Evolutionary conservation across 768 basidiomycete genomes (phyloP).

Genomic region (Rhizopogon vinicolor): DNA sequence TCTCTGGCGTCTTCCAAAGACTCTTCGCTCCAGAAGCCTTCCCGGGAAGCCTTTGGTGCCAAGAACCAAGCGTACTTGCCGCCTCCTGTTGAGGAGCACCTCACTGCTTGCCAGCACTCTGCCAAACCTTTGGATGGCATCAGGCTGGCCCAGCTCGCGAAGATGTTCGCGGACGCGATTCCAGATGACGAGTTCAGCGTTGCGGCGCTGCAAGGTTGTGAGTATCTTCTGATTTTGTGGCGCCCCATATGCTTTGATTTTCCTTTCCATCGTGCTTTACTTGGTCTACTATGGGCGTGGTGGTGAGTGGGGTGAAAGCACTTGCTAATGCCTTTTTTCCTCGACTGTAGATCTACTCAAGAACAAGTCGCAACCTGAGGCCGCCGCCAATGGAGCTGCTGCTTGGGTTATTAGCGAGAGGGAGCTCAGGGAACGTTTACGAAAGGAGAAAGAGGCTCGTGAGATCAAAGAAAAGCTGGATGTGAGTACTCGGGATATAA

Average conservation of each 20-base stretch:
- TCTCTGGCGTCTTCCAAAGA: constrained; percentile 30
- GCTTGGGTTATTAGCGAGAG: constrained; percentile 76
- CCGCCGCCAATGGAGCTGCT: constrained; percentile 60
- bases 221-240: constrained; percentile 33
- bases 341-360: constrained; percentile 60
- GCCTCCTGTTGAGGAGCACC: constrained; percentile 58
- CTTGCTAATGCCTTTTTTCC: constrained; percentile 20
- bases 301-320: constrained; percentile 16
- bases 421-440: constrained; percentile 67
- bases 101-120: constrained; percentile 53
- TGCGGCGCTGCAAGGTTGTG: constrained; percentile 87
- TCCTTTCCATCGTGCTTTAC: constrained; percentile 10
- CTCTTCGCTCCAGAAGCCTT: constrained; percentile 12
- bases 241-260: constrained; percentile 6
- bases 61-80: constrained; percentile 59
- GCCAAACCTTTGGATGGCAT: constrained; percentile 61
- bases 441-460: constrained; percentile 68
- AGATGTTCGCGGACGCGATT: constrained; percentile 74
- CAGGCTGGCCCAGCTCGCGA: constrained; percentile 65
- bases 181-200: constrained; percentile 87
- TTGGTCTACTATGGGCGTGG: constrained; percentile 13
- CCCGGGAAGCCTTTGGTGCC: constrained; percentile 38
- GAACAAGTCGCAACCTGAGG: constrained; percentile 80
- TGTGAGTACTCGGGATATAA: constrained; percentile 38
- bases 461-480: constrained; percentile 64